A percentile compares a stretch with the other conserved stretches of the same genome.
Conservation (phyloP, 2,329 filamentous ascomycete genomes). For the Colletotrichum tropicale region DNA sequence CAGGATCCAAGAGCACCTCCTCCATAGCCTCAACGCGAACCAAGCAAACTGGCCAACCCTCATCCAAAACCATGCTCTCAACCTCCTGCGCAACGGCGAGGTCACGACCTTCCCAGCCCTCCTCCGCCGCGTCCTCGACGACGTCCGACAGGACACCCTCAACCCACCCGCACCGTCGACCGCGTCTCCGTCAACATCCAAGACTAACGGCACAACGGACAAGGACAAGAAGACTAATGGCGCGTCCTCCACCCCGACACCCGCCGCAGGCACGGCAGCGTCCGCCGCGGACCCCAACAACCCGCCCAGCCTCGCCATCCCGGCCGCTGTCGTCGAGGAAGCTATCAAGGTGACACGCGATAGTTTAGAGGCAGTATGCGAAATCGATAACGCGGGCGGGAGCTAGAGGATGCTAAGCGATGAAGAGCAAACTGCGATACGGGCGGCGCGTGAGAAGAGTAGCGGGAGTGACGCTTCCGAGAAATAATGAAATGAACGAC, state of each 20-base stretch:
- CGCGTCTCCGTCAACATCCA: slow-evolving; percentile 24
- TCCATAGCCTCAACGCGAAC: slow-evolving; percentile 65
- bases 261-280: slow-evolving; percentile 5
- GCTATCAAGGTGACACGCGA: slow-evolving; percentile 65
- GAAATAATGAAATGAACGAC: neutral
- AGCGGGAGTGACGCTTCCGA: neutral
- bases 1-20: slow-evolving; percentile 69
- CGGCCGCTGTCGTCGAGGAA: slow-evolving; percentile 64
- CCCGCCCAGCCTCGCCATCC: slow-evolving; percentile 55
- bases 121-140: slow-evolving; percentile 64
- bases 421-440: neutral
- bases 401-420: neutral
- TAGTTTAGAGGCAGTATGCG: slow-evolving; percentile 56
- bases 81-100: slow-evolving; percentile 65
- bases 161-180: slow-evolving; percentile 32
- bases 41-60: slow-evolving; percentile 66
- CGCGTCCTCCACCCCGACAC: neutral
- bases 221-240: slow-evolving; percentile 18
- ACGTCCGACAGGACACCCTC: slow-evolving; percentile 58
- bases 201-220: slow-evolving; percentile 29
- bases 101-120: slow-evolving; percentile 65
- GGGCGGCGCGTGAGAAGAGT: neutral
- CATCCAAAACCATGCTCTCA: slow-evolving; percentile 63
- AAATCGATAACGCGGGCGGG: slow-evolving; percentile 32
- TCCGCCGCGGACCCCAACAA: slow-evolving; percentile 23